Evolutionary conservation across 2,329 filamentous ascomycete genomes (phyloP).

Genomic region (Cadophora malorum): DNA sequence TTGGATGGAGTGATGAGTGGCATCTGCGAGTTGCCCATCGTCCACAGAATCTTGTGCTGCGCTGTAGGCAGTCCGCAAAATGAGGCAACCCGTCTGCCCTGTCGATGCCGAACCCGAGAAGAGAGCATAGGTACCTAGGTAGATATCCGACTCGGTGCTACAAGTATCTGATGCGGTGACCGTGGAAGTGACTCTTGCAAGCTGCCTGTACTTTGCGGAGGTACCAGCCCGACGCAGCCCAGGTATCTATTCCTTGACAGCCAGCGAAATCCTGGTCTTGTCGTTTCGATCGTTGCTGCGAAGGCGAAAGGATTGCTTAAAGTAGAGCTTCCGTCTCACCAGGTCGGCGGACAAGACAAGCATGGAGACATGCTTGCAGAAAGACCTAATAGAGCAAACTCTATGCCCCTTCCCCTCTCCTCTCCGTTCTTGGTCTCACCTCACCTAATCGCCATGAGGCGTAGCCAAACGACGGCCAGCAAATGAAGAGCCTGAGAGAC

Average conservation of each 20-base stretch:
- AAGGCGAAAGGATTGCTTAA: constrained; percentile 15
- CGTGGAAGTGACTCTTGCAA: not conserved
- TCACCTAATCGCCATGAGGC: constrained; percentile 24
- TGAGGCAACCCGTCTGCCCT: constrained; percentile 15
- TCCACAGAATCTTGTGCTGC: constrained; percentile 21
- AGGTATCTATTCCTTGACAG: constrained; percentile 26
- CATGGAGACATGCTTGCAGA: constrained; percentile 5
- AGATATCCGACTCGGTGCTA: constrained; percentile 31
- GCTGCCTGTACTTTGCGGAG: constrained; percentile 18
- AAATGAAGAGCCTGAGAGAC: constrained; percentile 21
- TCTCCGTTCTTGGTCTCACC: constrained; percentile 24
- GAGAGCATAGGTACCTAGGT: constrained; percentile 19
- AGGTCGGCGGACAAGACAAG: constrained; percentile 16
- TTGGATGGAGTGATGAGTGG: constrained; percentile 21
- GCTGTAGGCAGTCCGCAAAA: constrained; percentile 18
- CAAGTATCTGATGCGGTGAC: constrained; percentile 24
- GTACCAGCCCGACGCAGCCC: constrained; percentile 18
- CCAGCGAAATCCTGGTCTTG: constrained; percentile 28
- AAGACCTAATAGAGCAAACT: constrained; percentile 9
- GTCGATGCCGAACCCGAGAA: constrained; percentile 15
- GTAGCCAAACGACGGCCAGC: constrained; percentile 21
- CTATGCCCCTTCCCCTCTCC: constrained; percentile 17
- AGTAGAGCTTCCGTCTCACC: constrained; percentile 24
- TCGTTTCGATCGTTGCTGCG: not conserved
- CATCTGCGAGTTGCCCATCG: constrained; percentile 18